These are phyloP conservation scores for thale cress (Arabidopsis thaliana) DNA, from an alignment of 345 rosid genomes.

Conservation along the genomic window DNA sequence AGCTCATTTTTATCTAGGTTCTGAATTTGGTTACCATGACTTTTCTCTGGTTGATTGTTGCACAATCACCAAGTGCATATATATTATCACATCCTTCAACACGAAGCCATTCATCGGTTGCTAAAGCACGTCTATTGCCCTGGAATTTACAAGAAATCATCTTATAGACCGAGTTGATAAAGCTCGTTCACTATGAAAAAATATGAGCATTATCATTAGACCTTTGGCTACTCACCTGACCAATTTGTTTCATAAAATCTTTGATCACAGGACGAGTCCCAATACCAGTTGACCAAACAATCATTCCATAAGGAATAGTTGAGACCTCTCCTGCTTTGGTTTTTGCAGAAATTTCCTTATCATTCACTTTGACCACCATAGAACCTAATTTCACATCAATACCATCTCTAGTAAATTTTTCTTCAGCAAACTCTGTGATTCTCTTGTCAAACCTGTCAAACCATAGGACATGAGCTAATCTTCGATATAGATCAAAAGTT, in stretches of 20 bases:
- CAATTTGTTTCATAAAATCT: conserved; percentile 89
- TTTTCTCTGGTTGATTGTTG: conserved; percentile 89
- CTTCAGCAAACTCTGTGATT: conserved; percentile 90
- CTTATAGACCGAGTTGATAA: background rate
- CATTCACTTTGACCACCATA: conserved; percentile 80
- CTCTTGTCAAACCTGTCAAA: conserved; percentile 93
- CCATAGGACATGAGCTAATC: background rate
- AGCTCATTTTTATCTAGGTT: background rate
- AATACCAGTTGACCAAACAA: conserved; percentile 97
- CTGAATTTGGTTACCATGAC: conserved; percentile 69
- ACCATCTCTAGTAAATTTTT: conserved; percentile 81
- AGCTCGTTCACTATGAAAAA: background rate
- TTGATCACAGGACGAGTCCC: conserved; percentile 78
- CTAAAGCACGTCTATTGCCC: conserved; percentile 85
- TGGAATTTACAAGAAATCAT: conserved; percentile 36
- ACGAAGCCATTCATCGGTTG: conserved; percentile 96
- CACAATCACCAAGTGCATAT: conserved; percentile 95
- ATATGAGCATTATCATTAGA: background rate
- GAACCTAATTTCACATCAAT: conserved; percentile 89
- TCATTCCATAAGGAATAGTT: conserved; percentile 85
- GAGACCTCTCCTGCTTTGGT: conserved; percentile 60
- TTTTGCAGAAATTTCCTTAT: conserved; percentile 79
- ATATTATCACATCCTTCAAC: conserved; percentile 70
- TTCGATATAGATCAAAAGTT: background rate
- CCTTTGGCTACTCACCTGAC: conserved; percentile 62